Conservation (phyloP, 2,329 filamentous ascomycete species). For the Fusarium heterosporum region DNA sequence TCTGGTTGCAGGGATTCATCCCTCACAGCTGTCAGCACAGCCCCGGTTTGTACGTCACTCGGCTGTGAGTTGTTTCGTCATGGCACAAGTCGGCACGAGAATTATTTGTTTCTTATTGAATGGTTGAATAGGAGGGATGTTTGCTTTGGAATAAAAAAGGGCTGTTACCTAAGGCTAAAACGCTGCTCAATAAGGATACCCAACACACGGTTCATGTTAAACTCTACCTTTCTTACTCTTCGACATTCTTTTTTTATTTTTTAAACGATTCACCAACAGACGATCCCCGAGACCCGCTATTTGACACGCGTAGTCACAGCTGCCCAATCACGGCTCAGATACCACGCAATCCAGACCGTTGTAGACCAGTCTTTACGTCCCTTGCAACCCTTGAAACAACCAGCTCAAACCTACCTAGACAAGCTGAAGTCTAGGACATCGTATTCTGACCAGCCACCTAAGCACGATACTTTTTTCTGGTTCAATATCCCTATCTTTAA, state of each 20-base stretch:
- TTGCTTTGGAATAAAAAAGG: constrained; percentile 13
- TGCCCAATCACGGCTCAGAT: constrained; percentile 38
- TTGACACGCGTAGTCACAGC: constrained; percentile 32
- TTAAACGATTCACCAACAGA: constrained; percentile 5
- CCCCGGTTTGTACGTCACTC: constrained; percentile 47
- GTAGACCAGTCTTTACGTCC: constrained; percentile 20
- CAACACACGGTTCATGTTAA: background rate
- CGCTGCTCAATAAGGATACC: constrained; percentile 1
- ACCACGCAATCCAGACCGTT: constrained; percentile 38
- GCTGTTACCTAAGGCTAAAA: constrained; percentile 19
- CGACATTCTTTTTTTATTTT: constrained; percentile 26
- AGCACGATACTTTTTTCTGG: constrained; percentile 22
- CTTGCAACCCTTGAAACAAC: constrained; percentile 34
- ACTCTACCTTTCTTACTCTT: constrained; percentile 9
- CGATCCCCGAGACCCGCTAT: constrained; percentile 28
- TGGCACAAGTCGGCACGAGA: constrained; percentile 33
- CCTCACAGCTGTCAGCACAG: constrained; percentile 42
- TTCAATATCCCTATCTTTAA: constrained; percentile 12
- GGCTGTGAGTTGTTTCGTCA: constrained; percentile 39
- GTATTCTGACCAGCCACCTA: constrained; percentile 36
- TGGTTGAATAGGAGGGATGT: background rate
- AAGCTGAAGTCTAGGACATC: constrained; percentile 25
- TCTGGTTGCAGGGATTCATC: constrained; percentile 28
- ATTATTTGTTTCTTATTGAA: constrained; percentile 6
- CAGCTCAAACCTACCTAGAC: background rate